Base-by-base conservation (phyloP, 805 yeast genomes). In the Candida railenensis region DNA sequence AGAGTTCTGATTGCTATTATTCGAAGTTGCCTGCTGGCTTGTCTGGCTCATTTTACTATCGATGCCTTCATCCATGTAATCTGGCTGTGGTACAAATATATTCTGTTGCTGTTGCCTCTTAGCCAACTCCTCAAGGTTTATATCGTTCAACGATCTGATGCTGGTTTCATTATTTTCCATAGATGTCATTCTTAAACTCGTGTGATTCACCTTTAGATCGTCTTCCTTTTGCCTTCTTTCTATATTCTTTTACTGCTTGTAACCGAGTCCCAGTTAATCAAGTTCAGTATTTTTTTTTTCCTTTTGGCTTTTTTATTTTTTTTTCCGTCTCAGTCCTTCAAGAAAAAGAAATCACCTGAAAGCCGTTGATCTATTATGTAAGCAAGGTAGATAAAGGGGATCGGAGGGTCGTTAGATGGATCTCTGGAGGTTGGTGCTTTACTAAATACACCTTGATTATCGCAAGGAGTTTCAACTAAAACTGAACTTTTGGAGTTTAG, bases 71-170 rank as follows among this genome's bases (percentile, higher is more conserved):
- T 51, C 49, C 36, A 16, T 25, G 37, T 50, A 48, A 12, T 38
- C 48, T 8, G 57, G 61, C 3, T 56, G 53, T 14, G 52, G 36
- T 4, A 53, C 62, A 43, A 54, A 61, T 21, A 62, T 62, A 45
- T 61, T 61, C 39, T 60, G 65, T 44, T 61, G 59, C 34, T 60
- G 65, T 42, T 62, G 67, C 40, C 60, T 51, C 43, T 53, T 48
- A 7, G 62, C 64, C 52, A 62, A 28, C 44, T 61, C 66, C 42
- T 62, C 66, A 19, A 62, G 51, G 21, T 56, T 50, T n/a, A 62
- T 54, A 34, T 62, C 67, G 48, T 60, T 60, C 40, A 59, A 52
- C 12, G 64, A 59, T 47, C 49, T 51, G 34, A 53, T 42, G 37
- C 58, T 55, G 19, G 60, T 48, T 45, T 59, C 61, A 36, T 49